Base-by-base conservation (phyloP, 345 rosid genomes). In the Sonneratia alba region DNA sequence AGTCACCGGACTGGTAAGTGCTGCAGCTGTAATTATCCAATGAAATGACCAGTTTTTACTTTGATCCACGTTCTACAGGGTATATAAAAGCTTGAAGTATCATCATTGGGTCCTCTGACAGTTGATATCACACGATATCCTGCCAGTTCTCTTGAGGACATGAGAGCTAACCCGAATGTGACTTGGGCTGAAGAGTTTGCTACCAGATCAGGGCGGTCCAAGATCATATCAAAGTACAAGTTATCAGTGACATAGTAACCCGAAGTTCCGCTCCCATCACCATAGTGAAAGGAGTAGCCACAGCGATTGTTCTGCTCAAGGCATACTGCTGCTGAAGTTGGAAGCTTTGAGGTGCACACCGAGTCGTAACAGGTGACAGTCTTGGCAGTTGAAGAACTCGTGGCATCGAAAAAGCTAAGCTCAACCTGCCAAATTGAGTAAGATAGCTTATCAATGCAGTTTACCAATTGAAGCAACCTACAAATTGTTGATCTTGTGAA, bases 191-290 rank as follows among this genome's bases (percentile, higher is more conserved):
- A 88, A 36, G 98, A 91, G 71, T 93, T 93, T 48, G 83, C 93
- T 34, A 77, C 70, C 72, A 73, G 74, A 62, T 62, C 42, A 37
- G 98, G 86, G 64, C 82, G 79, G 72, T 86, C 85, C 72, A 93
- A 73, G 76, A 87, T 80, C 11, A 90, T 85, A 3, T 93, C 92
- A 73, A 93, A 93, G 73, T 84, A 73, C 69, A 93, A 80, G 19
- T 81, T 78, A 77, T 93, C 98, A 27, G 87, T 75, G 40, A 93
- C 83, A 78, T 93, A 93, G 78, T 77, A 86, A 73, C 98, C 98
- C 3, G 92, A 83, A 56, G 98, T 91, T 78, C 96, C 98, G 79
- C 98, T 93, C 79, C 89, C 91, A 77, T 91, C 97, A 38, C 96
- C 97, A 71, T 93, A 93, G 57, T 84, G 86, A 71, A 91, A 93